phyloP scores from a whole-genome alignment of 2,329 filamentous ascomycete species.

The Ophiostoma quercus region DNA sequence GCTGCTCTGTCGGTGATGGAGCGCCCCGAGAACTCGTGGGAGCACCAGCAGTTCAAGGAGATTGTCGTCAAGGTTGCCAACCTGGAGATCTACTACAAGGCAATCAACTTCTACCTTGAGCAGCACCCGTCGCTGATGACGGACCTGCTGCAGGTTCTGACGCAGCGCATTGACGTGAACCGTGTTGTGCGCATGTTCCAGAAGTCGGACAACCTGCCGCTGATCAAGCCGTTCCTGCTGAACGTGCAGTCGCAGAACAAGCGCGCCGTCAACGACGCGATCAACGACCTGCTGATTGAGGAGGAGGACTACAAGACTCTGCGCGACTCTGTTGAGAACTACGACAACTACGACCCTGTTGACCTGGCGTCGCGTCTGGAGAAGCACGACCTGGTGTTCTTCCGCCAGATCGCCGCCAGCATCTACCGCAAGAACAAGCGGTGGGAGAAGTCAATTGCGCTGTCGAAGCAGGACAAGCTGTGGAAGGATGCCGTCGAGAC shows the following conservation, averaged over 20 bases:
- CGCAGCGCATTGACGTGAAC: slow-evolving; percentile 94
- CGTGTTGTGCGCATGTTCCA: slow-evolving; percentile 99
- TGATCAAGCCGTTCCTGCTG: slow-evolving; percentile 98
- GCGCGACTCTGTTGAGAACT: slow-evolving; percentile 94
- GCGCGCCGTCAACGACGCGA: slow-evolving; percentile 93
- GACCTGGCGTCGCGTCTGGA: slow-evolving; percentile 88
- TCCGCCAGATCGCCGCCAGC: slow-evolving; percentile 94
- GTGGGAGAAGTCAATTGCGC: slow-evolving; percentile 96
- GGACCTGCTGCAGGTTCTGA: slow-evolving; percentile 87
- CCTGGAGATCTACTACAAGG: slow-evolving; percentile 97
- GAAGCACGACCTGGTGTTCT: slow-evolving; percentile 97
- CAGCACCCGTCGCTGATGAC: slow-evolving; percentile 93
- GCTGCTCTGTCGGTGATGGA: slow-evolving; percentile 97
- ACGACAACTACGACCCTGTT: slow-evolving; percentile 97
- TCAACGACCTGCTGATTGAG: slow-evolving; percentile 95
- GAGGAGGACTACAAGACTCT: slow-evolving; percentile 99
- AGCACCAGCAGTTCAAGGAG: slow-evolving; percentile 99
- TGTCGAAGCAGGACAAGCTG: slow-evolving; percentile 98
- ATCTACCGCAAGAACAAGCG: slow-evolving; percentile 99
- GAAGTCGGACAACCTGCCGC: slow-evolving; percentile 93
- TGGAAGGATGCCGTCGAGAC: slow-evolving; percentile 99
- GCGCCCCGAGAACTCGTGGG: slow-evolving; percentile 94
- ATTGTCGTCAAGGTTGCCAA: slow-evolving; percentile 97
- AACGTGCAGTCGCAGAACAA: slow-evolving; percentile 98
- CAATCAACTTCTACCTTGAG: slow-evolving; percentile 93